These are phyloP conservation scores for Combretum micranthum DNA, from an alignment of 345 rosid species.

Conservation along the genomic window DNA sequence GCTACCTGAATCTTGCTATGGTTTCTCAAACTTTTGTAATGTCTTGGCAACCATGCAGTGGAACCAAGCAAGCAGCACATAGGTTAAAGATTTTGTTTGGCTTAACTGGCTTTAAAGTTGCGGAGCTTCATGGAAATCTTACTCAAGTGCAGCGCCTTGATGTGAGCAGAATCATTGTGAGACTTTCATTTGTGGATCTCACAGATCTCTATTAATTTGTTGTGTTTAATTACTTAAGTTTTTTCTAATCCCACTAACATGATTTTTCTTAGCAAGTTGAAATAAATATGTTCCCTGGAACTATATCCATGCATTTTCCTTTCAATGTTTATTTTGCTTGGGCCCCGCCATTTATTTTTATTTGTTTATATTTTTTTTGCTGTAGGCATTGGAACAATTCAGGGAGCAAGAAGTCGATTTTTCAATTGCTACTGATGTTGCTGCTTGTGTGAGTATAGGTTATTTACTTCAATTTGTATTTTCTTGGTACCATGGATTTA, in stretches of 20 bases:
- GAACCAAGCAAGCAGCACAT: slow-evolving; percentile 94
- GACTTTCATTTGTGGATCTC: neutral
- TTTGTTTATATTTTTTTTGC: neutral
- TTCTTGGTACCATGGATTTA: neutral
- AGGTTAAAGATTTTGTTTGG: slow-evolving; percentile 91
- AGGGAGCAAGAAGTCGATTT: slow-evolving; percentile 88
- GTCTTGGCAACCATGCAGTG: slow-evolving; percentile 41
- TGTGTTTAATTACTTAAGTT: neutral
- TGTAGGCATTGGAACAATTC: slow-evolving; percentile 87
- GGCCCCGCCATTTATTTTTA: neutral
- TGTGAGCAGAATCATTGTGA: slow-evolving; percentile 33
- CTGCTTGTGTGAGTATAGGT: slow-evolving; percentile 74
- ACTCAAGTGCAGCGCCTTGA: slow-evolving; percentile 96
- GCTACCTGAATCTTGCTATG: neutral
- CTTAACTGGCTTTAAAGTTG: slow-evolving; percentile 74
- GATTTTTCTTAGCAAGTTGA: neutral
- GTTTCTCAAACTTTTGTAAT: slow-evolving; percentile 1
- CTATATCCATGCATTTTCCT: neutral
- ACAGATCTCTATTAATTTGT: neutral
- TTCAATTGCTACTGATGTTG: slow-evolving; percentile 92
- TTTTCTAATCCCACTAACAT: neutral
- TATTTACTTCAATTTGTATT: neutral
- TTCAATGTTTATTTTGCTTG: neutral
- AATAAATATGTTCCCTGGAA: neutral
- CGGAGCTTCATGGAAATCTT: slow-evolving; percentile 98